Conservation (phyloP, 352 stramenopile species). For the Halophytophthora batemanensis region DNA sequence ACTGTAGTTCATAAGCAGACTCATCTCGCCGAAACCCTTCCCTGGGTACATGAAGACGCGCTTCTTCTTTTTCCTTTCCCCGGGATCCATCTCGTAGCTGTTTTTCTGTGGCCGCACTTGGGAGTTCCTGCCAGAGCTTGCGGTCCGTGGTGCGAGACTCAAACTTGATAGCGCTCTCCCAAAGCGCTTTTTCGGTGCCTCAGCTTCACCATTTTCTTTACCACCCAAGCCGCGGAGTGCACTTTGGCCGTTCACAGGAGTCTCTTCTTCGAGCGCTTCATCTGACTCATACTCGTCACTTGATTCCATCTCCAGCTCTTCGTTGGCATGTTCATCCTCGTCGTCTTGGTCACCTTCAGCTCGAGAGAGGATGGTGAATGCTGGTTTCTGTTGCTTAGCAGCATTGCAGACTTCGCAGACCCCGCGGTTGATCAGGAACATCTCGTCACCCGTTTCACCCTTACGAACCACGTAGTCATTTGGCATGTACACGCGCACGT, state of each 20-base stretch:
- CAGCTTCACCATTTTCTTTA: too few relatives aligned
- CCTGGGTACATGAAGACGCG: slow-evolving; percentile 8
- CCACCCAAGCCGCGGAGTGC: too few relatives aligned
- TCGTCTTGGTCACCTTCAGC: slow-evolving; percentile 9
- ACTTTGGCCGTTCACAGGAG: too few relatives aligned
- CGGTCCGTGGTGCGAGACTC: too few relatives aligned
- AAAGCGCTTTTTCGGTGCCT: too few relatives aligned
- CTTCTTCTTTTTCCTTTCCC: slow-evolving; percentile 11
- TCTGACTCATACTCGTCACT: too few relatives aligned
- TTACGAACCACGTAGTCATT: slow-evolving; percentile 58
- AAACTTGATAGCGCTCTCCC: too few relatives aligned
- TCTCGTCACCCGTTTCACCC: slow-evolving; percentile 45
- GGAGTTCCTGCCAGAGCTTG: too few relatives aligned
- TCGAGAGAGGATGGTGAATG: slow-evolving; percentile 19
- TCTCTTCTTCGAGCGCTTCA: too few relatives aligned
- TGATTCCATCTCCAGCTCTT: too few relatives aligned
- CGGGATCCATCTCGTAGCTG: background rate
- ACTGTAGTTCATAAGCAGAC: slow-evolving; percentile 46
- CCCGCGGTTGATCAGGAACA: slow-evolving; percentile 66
- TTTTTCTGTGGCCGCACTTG: too few relatives aligned
- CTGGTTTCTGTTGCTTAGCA: slow-evolving; percentile 17
- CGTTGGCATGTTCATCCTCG: slow-evolving; percentile 1
- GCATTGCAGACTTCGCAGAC: slow-evolving; percentile 30
- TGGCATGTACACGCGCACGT: slow-evolving; percentile 52
- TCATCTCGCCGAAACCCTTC: slow-evolving; percentile 49